A percentile compares a stretch with the other conserved stretches of the same genome.
Conservation (phyloP, 1,139 yeast species). For the Saccharomycopsis phalli region DNA sequence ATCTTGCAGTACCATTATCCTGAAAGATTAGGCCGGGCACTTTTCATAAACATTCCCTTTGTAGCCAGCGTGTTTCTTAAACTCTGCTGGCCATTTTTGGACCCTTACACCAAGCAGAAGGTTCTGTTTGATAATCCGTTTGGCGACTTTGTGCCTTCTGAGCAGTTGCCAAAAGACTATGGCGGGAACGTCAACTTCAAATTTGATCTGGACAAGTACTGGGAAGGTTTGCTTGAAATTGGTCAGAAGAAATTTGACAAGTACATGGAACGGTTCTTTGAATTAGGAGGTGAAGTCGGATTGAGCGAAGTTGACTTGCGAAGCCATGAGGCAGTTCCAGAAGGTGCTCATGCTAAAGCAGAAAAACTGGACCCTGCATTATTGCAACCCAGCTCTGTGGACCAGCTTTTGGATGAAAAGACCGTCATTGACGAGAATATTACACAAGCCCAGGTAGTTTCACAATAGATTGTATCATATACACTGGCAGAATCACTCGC, state of each 20-base stretch:
- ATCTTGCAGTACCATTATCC: constrained; percentile 57
- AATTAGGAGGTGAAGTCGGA: constrained; percentile 44
- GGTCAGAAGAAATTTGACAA: constrained; percentile 34
- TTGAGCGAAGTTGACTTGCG: constrained; percentile 38
- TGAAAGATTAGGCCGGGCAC: constrained; percentile 49
- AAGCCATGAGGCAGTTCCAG: constrained; percentile 17
- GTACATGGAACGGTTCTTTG: constrained; percentile 39
- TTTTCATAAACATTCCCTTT: constrained; percentile 51
- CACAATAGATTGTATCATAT: too few species aligned
- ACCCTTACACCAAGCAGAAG: constrained; percentile 55
- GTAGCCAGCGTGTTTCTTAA: constrained; percentile 50
- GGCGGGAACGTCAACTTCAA: constrained; percentile 42
- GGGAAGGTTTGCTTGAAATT: constrained; percentile 40
- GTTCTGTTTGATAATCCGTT: constrained; percentile 53
- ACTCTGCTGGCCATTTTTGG: constrained; percentile 54
- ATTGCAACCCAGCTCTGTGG: background rate
- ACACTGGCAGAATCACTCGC: too few species aligned
- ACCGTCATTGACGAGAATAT: background rate
- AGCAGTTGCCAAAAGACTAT: constrained; percentile 45
- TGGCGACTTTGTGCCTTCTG: constrained; percentile 41
- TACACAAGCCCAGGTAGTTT: constrained; percentile 4
- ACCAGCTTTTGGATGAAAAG: constrained; percentile 4
- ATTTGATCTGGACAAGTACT: constrained; percentile 43
- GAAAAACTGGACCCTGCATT: background rate
- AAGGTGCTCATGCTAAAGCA: background rate